Conservation (phyloP, 2,329 filamentous ascomycete genomes). For the Aspergillus hiratsukae region DNA sequence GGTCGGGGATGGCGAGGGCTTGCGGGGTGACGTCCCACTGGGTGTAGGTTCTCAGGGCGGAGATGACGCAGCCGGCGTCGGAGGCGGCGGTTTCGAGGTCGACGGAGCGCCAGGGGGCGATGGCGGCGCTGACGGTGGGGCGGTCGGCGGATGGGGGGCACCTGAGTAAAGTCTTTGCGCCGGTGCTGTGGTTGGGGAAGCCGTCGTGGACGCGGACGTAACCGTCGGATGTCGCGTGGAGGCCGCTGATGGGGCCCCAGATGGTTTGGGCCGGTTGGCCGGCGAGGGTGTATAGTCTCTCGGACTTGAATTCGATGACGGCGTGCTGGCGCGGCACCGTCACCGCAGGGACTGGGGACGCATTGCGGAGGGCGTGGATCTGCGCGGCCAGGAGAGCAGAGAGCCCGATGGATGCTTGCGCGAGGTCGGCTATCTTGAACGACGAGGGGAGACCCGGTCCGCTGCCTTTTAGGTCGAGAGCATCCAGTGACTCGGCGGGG, state of each 20-base stretch:
- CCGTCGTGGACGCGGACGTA: constrained; percentile 53
- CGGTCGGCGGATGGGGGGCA: constrained; percentile 31
- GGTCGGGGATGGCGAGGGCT: constrained; percentile 39
- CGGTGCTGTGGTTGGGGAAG: constrained; percentile 49
- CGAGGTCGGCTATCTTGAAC: constrained; percentile 51
- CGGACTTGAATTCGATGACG: constrained; percentile 51
- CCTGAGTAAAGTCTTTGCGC: constrained; percentile 43
- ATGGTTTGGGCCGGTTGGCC: constrained; percentile 28
- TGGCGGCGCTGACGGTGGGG: constrained; percentile 37
- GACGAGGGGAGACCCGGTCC: constrained; percentile 42
- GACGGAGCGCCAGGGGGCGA: constrained; percentile 39
- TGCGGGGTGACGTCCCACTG: constrained; percentile 52
- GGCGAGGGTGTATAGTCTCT: constrained; percentile 46
- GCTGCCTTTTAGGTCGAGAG: constrained; percentile 15
- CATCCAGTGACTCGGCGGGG: constrained; percentile 9
- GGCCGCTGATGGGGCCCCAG: constrained; percentile 47
- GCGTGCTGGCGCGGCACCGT: constrained; percentile 46
- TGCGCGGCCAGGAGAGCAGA: constrained; percentile 50
- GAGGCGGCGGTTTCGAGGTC: constrained; percentile 48
- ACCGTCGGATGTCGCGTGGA: constrained; percentile 50
- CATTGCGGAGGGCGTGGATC: constrained; percentile 36
- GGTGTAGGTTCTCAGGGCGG: constrained; percentile 46
- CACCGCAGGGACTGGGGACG: constrained; percentile 31
- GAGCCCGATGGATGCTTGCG: constrained; percentile 49
- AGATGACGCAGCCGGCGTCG: constrained; percentile 42